Base-by-base conservation (phyloP, 2,329 filamentous ascomycete genomes). In the Microdochium bolleyi region DNA sequence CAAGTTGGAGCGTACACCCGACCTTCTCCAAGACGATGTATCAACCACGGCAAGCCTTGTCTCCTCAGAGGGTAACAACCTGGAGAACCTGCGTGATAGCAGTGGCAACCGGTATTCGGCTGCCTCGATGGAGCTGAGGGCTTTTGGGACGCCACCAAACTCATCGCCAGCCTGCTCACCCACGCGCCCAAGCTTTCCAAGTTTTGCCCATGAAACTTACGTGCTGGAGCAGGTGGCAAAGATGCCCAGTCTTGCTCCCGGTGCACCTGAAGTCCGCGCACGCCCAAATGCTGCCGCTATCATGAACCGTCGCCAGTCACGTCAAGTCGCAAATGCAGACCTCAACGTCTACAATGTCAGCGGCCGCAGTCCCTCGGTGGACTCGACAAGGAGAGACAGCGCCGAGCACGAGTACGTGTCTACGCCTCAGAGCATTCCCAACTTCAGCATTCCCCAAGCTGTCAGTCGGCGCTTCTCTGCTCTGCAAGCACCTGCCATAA, bases 121-220 rank as follows among this genome's bases (percentile, higher is more conserved):
- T 56, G 72, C 83, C 38, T 85, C 83, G 2, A 83, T 80, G 4
- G 78, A 79, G 7, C 80, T 84, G 61, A 73, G 79, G 54, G 85
- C 83, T 2, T 68, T 81, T 24, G 61, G 83, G 8, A 84, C 82
- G 2, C 84, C 82, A 0, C 73, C 76, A 19, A 75, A 72, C 27
- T 83, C 81, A 1, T 84, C 82, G 0, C 78, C 80, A 2, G 72
- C 78, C 16, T 74, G 71, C 53, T 85, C 82, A 1, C 82, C 83
- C 0, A 74, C 73, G 1, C 70, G 74, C 13, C 76, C 79, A 34
- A 79, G 70, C 52, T 82, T 82, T 53, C 67, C 67, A 16, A 71
- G 67, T 52, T 61, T 68, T n/a, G 52, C 52, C 8, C 25, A 19
- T 24, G 24, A 30, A 19, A 19, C 10, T 3, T 67, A 70, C 3